phyloP scores from a whole-genome alignment of 257 asterid species.

The Nicotiana tomentosiformis region DNA sequence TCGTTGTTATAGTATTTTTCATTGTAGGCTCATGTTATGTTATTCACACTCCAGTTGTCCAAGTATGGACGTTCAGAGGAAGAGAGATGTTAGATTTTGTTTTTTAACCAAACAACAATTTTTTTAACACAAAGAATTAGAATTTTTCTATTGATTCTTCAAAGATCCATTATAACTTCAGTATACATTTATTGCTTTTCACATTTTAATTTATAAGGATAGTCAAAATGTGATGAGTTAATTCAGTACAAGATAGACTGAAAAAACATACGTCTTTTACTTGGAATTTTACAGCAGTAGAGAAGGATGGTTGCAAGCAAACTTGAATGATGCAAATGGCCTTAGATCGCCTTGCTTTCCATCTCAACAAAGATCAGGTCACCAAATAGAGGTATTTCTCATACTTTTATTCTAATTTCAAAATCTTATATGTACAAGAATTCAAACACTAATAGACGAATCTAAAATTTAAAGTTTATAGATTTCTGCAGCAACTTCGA shows the following conservation, averaged over 20 bases:
- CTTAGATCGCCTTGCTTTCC: constrained; percentile 50
- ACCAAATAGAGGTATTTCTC: constrained; percentile 38
- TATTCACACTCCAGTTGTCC: no score
- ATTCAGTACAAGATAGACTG: background rate
- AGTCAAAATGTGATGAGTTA: no score
- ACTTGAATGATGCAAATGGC: constrained; percentile 39
- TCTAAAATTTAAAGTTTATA: no score
- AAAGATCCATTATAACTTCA: background rate
- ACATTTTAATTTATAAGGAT: background rate
- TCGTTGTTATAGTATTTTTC: no score
- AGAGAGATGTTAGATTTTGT: no score
- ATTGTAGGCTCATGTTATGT: no score
- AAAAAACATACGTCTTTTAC: background rate
- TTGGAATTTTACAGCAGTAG: constrained; percentile 40
- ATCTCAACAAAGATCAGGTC: constrained; percentile 38
- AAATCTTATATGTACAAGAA: no score
- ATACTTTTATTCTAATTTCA: background rate
- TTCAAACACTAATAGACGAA: no score
- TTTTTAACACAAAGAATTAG: no score
- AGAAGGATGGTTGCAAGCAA: constrained; percentile 64
- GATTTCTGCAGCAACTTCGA: no score
- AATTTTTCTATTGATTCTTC: background rate
- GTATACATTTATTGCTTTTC: background rate
- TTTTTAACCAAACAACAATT: no score
- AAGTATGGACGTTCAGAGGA: no score